A percentile compares a stretch with the other conserved stretches of the same genome.
Conservation (phyloP, 768 basidiomycete species). For the Tubosaeta brunneosetosa region DNA sequence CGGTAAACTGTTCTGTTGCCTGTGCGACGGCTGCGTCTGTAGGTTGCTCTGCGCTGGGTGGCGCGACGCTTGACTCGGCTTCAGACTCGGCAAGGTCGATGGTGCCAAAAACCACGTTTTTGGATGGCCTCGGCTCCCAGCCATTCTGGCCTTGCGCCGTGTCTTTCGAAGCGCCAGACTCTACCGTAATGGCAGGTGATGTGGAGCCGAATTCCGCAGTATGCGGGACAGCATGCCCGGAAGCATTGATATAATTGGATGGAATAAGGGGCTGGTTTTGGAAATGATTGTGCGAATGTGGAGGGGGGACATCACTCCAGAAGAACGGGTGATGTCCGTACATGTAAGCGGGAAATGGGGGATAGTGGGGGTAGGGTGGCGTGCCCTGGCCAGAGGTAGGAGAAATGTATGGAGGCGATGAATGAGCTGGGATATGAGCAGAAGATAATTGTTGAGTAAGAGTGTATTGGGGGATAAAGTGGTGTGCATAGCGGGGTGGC, state of each 20-base stretch:
- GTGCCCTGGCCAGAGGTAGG: conserved; percentile 27
- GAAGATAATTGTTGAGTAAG: conserved; percentile 13
- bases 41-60: conserved; percentile 5
- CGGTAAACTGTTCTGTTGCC: conserved; percentile 27
- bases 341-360: conserved; percentile 31
- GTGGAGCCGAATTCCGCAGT: conserved; percentile 17
- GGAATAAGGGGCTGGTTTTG: conserved; percentile 14
- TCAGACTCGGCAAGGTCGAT: conserved; percentile 33
- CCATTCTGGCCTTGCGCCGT: conserved; percentile 5
- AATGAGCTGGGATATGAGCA: conserved; percentile 20
- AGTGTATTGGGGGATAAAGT: conserved; percentile 13
- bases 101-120: conserved; percentile 49
- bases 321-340: conserved; percentile 36
- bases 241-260: conserved; percentile 6
- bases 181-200: conserved; percentile 13
- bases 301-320: conserved; percentile 31
- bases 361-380: conserved; percentile 34
- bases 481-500: conserved; percentile 15
- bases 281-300: conserved; percentile 13
- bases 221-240: conserved; percentile 9
- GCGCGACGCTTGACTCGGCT: not conserved
- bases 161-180: conserved; percentile 5
- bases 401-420: conserved; percentile 22
- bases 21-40: conserved; percentile 14
- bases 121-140: conserved; percentile 7